Evolutionary conservation across 345 rosid genomes (phyloP), one percentile per base, ranked within the genome.

Genomic region (Trapa bicornis): DNA sequence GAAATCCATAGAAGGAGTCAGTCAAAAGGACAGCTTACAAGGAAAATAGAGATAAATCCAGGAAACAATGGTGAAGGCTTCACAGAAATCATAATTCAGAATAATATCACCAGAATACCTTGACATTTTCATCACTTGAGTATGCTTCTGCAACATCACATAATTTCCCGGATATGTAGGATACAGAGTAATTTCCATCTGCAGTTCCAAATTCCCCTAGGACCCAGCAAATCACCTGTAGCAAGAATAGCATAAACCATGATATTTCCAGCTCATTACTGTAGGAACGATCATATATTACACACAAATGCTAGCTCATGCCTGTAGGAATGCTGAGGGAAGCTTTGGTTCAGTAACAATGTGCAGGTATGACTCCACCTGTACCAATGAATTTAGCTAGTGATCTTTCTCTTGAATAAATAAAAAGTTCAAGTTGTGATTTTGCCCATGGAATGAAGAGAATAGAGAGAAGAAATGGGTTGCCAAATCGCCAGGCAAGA

Each of bases 111-210:
- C 48, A 45, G 48, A 63, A 61, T 82, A 90, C 97, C 99, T 94
- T 91, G 57, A 91, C 89, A 42, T 89, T 86, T 83, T 91, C 97
- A 72, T 94, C 96, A 83, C 84, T 86, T 68, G 96, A 91, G 80
- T 94, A 94, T 60, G 97, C 91, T 66, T 94, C 97, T 33, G 96
- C 92, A 77, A 87, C 95, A 77, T 94, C 99, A 41, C 99, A 91
- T 42, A 94, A 76, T 77, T 91, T 94, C 78, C 97, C 96, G 37
- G 89, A 81, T 53, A 91, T 80, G 66, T 91, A 87, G 52, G 91
- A 87, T 54, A 89, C 85, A 68, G 99, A 85, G 73, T 83, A 87
- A 76, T 86, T 87, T 68, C 90, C 91, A 74, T 87, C 91, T 68
- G 91, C 88, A 52, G 93, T 86, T 70, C 97, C 97, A 66, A 87